These are phyloP conservation scores for Ascosphaera acerosa DNA, from an alignment of 2,329 filamentous ascomycete species.

Conservation along the genomic window DNA sequence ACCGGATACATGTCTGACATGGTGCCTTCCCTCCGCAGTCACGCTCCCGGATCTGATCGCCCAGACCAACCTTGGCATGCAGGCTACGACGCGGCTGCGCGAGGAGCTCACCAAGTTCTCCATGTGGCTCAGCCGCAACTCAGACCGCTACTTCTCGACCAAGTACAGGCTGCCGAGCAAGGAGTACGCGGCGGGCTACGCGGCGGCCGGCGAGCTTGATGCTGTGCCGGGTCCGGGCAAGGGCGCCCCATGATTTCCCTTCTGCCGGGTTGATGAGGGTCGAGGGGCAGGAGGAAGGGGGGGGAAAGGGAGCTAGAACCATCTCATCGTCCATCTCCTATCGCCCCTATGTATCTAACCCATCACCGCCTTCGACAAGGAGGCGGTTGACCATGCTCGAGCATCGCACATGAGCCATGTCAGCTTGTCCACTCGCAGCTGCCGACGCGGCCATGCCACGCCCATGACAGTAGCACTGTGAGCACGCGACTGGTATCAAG, in stretches of 20 bases:
- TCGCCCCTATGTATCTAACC: too few species aligned
- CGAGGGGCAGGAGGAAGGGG: constrained; percentile 1
- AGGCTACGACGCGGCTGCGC: constrained; percentile 65
- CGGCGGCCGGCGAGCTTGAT: not conserved
- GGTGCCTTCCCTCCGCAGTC: constrained; percentile 27
- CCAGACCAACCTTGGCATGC: constrained; percentile 93
- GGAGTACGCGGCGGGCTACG: constrained; percentile 9
- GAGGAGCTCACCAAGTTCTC: constrained; percentile 76
- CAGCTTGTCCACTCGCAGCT: too few species aligned
- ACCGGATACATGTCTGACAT: not conserved
- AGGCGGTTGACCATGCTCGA: too few species aligned
- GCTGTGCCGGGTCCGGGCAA: too few species aligned
- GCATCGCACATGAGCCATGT: too few species aligned
- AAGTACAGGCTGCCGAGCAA: constrained; percentile 19
- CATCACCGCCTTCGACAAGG: too few species aligned
- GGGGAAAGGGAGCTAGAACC: not conserved
- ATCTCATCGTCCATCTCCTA: not conserved
- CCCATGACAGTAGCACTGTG: too few species aligned
- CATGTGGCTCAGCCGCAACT: constrained; percentile 57
- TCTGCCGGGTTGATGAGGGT: not conserved
- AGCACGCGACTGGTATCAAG: too few species aligned
- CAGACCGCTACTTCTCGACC: constrained; percentile 43
- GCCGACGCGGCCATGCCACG: too few species aligned
- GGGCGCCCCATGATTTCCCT: not conserved
- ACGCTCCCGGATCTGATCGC: constrained; percentile 80